Percentiles rank a stretch among this genome's conserved stretches.
These are phyloP conservation scores for Ascochyta lentis DNA, from an alignment of 2,329 filamentous ascomycete genomes.

Conservation along the genomic window DNA sequence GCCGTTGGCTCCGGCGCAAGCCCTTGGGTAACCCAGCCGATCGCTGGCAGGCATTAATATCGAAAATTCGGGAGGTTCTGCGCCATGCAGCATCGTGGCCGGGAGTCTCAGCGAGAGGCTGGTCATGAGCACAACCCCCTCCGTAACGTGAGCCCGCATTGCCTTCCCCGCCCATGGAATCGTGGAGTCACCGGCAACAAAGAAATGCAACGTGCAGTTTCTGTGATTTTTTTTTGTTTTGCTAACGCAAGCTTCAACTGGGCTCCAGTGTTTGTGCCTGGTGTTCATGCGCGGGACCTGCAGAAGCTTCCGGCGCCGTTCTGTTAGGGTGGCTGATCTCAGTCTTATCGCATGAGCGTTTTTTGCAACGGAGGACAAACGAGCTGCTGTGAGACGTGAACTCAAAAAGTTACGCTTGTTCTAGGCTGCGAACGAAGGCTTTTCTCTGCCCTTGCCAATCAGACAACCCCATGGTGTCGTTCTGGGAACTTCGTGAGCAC, in stretches of 20 bases:
- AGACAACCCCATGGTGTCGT: background rate
- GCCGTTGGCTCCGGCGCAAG: constrained; percentile 12
- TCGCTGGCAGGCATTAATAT: constrained; percentile 36
- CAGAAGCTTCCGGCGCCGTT: constrained; percentile 31
- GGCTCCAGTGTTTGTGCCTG: constrained; percentile 11
- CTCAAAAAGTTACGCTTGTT: constrained; percentile 4
- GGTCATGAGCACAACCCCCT: constrained; percentile 10
- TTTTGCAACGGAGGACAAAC: constrained; percentile 1
- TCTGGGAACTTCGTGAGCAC: background rate
- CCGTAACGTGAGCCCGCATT: constrained; percentile 20
- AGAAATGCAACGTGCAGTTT: background rate
- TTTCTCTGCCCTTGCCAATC: constrained; percentile 5
- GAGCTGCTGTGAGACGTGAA: constrained; percentile 9
- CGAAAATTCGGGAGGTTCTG: constrained; percentile 34
- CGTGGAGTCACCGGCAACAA: background rate
- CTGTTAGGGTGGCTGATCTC: constrained; percentile 16
- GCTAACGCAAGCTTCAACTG: background rate
- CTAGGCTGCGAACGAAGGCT: background rate
- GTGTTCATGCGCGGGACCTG: constrained; percentile 34
- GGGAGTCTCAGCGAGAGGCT: constrained; percentile 7
- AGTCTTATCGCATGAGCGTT: constrained; percentile 8
- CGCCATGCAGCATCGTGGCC: constrained; percentile 16
- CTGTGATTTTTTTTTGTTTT: background rate
- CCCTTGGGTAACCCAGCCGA: constrained; percentile 14
- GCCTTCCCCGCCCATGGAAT: constrained; percentile 1